Evolutionary conservation across 306 rosid genomes (phyloP), one percentile per base, ranked within the genome.

Genomic region (Cicer chorassanicum): DNA sequence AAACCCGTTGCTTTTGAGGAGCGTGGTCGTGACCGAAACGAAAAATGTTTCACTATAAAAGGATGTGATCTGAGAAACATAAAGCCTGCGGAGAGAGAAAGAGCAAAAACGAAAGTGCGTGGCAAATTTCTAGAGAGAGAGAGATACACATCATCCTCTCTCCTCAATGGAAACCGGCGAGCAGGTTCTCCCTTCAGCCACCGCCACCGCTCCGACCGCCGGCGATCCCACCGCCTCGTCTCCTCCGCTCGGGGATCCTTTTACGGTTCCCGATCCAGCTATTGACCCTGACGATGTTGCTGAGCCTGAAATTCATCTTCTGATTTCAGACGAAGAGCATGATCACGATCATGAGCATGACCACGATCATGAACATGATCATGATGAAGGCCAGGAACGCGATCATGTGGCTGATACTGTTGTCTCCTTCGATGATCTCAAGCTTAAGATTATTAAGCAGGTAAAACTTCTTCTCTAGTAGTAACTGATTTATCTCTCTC

Each of bases 401-500:
- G 92, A 75, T 78, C 88, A 75, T 15, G 53, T 83, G 6, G 86
- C 76, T 54, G 87, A 55, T 53, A 40, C 78, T 14, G 83, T 44
- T 44, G 88, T 74, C 49, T 88, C 93, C 64, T 73, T 83, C 14
- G 96, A 90, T 54, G 98, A 95, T 86, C 91, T 95, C 65, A 95
- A 92, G 78, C 85, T 79, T 39, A 90, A 79, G 84, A 95, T 90
- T 70, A 77, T 89, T 54, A 86, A 85, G 85, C 99, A 95, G 99
- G 99, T 34, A 53, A 42, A 29, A 12, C 65, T 15, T 57, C 61
- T 49, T 21, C 55, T 24, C 4, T n/a, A 15, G 15, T 2, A 9
- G 4, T 34, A 48, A 41, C 19, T 65, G 9, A 0, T 69, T 39
- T 73, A 2, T 44, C 16, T 48, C 9, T 48, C 7, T 60, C 7